A percentile compares a stretch with the other conserved stretches of the same genome.
Evolutionary conservation across 83 land plant species (phyloP).

Genomic region (Larix sibirica): DNA sequence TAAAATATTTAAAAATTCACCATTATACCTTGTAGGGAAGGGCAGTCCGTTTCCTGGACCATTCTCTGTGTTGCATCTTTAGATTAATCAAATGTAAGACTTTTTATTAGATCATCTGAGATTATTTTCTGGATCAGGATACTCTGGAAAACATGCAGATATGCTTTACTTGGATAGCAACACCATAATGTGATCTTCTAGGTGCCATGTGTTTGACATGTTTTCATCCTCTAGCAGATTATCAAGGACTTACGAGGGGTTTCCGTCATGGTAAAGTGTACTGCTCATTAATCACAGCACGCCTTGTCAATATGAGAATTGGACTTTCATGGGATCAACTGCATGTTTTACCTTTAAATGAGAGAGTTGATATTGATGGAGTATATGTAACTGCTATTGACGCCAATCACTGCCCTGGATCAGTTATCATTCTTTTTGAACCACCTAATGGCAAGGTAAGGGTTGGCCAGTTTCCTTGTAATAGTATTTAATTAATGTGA

Average conservation of each 20-base stretch:
- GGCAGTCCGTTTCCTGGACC: neutral
- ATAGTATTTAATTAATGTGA: neutral
- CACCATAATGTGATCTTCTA: neutral
- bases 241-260: conserved; percentile 91
- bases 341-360: conserved; percentile 68
- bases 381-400: conserved; percentile 76
- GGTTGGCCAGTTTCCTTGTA: conserved; percentile 12
- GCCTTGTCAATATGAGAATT: conserved; percentile 83
- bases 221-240: conserved; percentile 58
- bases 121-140: neutral
- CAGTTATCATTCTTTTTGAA: conserved; percentile 91
- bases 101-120: neutral
- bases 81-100: neutral
- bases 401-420: conserved; percentile 99
- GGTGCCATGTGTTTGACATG: neutral
- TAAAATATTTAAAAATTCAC: neutral
- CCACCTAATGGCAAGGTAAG: conserved; percentile 91
- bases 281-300: conserved; percentile 91
- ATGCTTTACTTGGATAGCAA: neutral
- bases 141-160: neutral
- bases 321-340: conserved; percentile 87
- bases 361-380: conserved; percentile 71
- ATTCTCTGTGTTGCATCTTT: neutral
- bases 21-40: neutral
- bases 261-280: conserved; percentile 89